Percentiles rank a stretch among this genome's conserved stretches.
Evolutionary conservation across 2,329 filamentous ascomycete genomes (phyloP).

Genomic region (Pyrenophora seminiperda): DNA sequence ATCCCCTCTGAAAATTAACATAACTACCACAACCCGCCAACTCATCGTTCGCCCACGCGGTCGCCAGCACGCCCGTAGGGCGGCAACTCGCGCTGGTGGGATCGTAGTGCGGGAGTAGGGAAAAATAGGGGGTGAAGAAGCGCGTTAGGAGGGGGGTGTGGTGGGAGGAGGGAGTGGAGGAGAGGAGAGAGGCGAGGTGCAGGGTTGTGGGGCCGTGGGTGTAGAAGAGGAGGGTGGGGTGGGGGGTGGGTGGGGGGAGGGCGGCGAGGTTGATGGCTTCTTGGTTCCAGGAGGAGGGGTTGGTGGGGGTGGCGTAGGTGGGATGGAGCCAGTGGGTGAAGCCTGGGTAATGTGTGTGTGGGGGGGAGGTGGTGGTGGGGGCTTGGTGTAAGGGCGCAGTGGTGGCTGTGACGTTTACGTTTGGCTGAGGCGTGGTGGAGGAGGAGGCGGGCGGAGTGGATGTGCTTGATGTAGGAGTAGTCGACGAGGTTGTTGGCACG

Average conservation of each 20-base stretch:
- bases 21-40: conserved; percentile 84
- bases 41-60: conserved; percentile 78
- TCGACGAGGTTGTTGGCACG: conserved; percentile 1
- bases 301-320: conserved; percentile 65
- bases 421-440: conserved; percentile 18
- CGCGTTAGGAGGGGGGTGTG: conserved; percentile 59
- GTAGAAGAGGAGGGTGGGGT: conserved; percentile 88
- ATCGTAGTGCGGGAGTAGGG: conserved; percentile 71
- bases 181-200: conserved; percentile 37
- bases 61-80: conserved; percentile 69
- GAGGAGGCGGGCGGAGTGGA: conserved; percentile 11
- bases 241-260: conserved; percentile 61
- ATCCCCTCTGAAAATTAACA: conserved; percentile 79
- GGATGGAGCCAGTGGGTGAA: conserved; percentile 80
- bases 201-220: conserved; percentile 62
- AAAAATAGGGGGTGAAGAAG: conserved; percentile 80
- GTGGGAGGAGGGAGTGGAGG: conserved; percentile 49
- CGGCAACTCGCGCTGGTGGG: conserved; percentile 60
- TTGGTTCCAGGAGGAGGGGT: conserved; percentile 71
- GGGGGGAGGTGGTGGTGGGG: conserved; percentile 30
- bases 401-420: conserved; percentile 47
- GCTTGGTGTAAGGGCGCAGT: conserved; percentile 45
- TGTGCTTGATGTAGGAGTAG: not conserved
- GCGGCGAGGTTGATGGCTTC: conserved; percentile 78
- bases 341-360: conserved; percentile 58